Evolutionary conservation across 2,329 filamentous ascomycete species (phyloP), one percentile per base, ranked within the genome.

Genomic region (Cordyceps fumosorosea): DNA sequence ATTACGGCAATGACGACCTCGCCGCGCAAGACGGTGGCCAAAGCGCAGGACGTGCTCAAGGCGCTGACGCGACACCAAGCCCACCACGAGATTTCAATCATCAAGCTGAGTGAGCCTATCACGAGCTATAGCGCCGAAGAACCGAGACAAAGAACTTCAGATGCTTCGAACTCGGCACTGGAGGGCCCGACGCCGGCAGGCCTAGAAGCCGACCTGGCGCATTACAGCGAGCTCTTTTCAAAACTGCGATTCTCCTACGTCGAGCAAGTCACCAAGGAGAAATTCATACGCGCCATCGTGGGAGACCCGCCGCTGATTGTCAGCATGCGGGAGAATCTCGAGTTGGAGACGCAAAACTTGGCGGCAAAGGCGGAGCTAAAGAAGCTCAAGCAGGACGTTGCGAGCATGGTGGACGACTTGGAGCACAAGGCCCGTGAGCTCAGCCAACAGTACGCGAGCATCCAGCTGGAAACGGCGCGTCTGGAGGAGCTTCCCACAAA

Each of bases 201-300:
- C 20, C 81, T 98, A 8, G 87, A 90, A 66, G 90, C 90, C 32
- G 93, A 98, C 74, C 81, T 98, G 32, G 81, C 83, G 34, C 93
- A 98, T 75, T 97, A 98, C 78, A 91, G 90, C 77, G 93, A 97
- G 76, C 84, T 98, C 22, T 99, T 98, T 76, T 89, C 91, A 48
- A 98, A 99, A 77, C 83, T 98, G 45, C 91, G 93, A 68, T 98
- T 98, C 80, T 96, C 90, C 66, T 98, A 98, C 76, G 89, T 97
- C 68, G 95, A 99, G 76, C 95, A 98, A 79, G 92, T 98, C 65
- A 98, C 93, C 51, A 99, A 98, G 77, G 95, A 99, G 74, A 96
- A 96, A 71, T 98, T 97, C 75, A 88, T 99, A 60, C 90, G 92
- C 67, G 88, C 90, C 66, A 96, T 98, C 68, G 91, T 96, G 18